phyloP scores from a whole-genome alignment of 345 rosid species.

The Sisymbrium irio region DNA sequence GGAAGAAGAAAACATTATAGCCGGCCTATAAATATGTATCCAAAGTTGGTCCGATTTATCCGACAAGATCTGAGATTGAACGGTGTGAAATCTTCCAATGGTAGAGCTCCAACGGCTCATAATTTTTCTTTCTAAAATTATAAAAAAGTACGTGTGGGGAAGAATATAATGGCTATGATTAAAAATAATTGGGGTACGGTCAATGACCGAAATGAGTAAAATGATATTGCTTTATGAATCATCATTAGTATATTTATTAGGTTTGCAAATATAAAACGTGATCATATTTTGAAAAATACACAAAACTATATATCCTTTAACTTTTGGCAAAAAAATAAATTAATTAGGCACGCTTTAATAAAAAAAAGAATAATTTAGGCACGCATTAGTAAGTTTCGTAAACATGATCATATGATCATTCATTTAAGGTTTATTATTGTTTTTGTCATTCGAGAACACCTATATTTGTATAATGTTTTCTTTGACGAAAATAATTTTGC shows the following conservation, averaged over 20 bases:
- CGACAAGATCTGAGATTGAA: slow-evolving; percentile 30
- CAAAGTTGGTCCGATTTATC: slow-evolving; percentile 21
- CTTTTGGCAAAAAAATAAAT: slow-evolving; percentile 2
- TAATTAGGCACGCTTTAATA: not conserved
- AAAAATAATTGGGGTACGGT: slow-evolving; percentile 17
- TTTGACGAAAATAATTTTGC: no score
- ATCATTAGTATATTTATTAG: not conserved
- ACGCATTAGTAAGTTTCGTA: not conserved
- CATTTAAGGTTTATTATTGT: not conserved
- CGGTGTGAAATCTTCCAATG: not conserved
- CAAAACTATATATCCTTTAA: not conserved
- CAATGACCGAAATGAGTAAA: slow-evolving; percentile 26
- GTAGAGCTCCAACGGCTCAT: slow-evolving; percentile 11
- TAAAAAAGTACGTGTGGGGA: not conserved
- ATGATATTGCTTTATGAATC: slow-evolving; percentile 20
- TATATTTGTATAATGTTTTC: not conserved
- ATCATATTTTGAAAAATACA: not conserved
- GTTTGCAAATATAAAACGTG: not conserved
- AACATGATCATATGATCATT: not conserved
- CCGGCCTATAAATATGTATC: slow-evolving; percentile 33
- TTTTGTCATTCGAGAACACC: not conserved
- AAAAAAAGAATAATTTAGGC: no score
- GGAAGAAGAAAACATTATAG: slow-evolving; percentile 27
- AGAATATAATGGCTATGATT: slow-evolving; percentile 15
- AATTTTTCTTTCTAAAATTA: not conserved